A percentile compares a stretch with the other conserved stretches of the same genome.
These are phyloP conservation scores for Hanseniaspora jakobsenii DNA, from an alignment of 805 yeast genomes.

Conservation along the genomic window DNA sequence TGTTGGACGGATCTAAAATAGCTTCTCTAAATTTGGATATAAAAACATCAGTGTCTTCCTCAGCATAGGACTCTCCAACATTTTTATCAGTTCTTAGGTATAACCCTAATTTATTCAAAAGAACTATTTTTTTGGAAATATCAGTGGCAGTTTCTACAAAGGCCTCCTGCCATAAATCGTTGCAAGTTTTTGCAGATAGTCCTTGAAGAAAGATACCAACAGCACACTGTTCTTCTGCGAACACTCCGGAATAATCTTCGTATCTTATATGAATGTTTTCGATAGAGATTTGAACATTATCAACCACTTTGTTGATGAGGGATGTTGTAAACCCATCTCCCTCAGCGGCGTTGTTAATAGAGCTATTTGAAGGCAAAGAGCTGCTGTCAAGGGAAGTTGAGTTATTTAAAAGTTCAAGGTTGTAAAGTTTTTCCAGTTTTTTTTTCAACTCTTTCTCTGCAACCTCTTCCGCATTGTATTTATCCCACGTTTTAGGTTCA, in stretches of 20 bases:
- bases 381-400: too few relatives aligned
- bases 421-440: constrained; percentile 54
- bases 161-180: constrained; percentile 70
- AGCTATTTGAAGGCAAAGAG: too few relatives aligned
- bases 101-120: constrained; percentile 58
- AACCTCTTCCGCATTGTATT: constrained; percentile 41
- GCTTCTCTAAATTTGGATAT: constrained; percentile 37
- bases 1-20: constrained; percentile 28
- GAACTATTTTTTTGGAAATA: constrained; percentile 63
- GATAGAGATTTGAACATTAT: constrained; percentile 82
- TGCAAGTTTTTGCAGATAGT: constrained; percentile 83
- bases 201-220: constrained; percentile 75
- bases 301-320: constrained; percentile 77
- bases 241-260: constrained; percentile 60
- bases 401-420: constrained; percentile 41
- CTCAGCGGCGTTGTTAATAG: constrained; percentile 30
- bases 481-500: constrained; percentile 52
- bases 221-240: constrained; percentile 66
- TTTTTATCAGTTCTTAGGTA: constrained; percentile 70
- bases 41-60: constrained; percentile 39
- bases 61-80: constrained; percentile 30
- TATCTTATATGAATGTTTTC: constrained; percentile 84
- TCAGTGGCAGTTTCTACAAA: constrained; percentile 61
- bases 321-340: constrained; percentile 80
- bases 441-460: constrained; percentile 51